phyloP scores from a whole-genome alignment of 2,329 filamentous ascomycete species.

The Colletotrichum destructivum region DNA sequence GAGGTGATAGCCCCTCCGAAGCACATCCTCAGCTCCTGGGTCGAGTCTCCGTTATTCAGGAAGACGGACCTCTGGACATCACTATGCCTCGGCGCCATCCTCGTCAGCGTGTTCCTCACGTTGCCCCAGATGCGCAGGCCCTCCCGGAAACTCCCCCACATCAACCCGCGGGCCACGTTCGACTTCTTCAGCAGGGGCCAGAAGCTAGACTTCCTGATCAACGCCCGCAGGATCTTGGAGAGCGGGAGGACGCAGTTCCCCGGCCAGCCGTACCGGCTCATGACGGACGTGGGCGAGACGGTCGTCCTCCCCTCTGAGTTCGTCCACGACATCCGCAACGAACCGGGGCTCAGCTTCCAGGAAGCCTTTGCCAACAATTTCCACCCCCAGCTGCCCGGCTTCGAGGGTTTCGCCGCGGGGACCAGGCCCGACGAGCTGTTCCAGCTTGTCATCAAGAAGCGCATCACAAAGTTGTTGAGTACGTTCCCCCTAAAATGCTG shows the following conservation, averaged over 20 bases:
- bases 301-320: conserved; percentile 43
- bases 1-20: background rate
- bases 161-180: conserved; percentile 9
- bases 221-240: conserved; percentile 19
- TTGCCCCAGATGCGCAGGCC: conserved; percentile 21
- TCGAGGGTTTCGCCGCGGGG: conserved; percentile 34
- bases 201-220: conserved; percentile 9
- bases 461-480: conserved; percentile 43
- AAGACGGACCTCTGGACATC: conserved; percentile 18
- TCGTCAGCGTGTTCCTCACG: background rate
- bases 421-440: conserved; percentile 30
- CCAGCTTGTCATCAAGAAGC: conserved; percentile 41
- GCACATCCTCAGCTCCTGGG: background rate
- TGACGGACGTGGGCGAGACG: conserved; percentile 43
- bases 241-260: conserved; percentile 11
- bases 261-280: conserved; percentile 41
- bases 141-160: conserved; percentile 28
- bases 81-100: conserved; percentile 14
- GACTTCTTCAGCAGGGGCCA: conserved; percentile 14
- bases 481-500: background rate
- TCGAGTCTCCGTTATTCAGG: background rate
- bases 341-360: conserved; percentile 42
- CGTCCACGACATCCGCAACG: conserved; percentile 45
- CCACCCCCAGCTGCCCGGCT: conserved; percentile 41
- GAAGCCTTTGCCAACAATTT: conserved; percentile 32